A percentile compares a stretch with the other conserved stretches of the same genome.
These are phyloP conservation scores for Solanum sejunctum DNA, from an alignment of 257 asterid species.

Conservation along the genomic window DNA sequence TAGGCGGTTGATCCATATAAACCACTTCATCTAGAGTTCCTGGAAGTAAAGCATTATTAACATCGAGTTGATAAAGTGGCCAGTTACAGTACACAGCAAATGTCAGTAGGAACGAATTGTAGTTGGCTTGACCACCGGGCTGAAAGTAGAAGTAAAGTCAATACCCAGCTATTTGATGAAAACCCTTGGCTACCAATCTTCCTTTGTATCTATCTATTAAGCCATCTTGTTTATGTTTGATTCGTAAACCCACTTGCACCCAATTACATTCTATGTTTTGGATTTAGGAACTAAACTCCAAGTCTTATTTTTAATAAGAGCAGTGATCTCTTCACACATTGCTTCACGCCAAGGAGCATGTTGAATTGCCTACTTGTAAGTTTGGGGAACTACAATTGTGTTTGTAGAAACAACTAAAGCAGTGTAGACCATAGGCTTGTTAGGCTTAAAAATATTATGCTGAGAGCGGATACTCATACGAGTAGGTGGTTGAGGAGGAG, in stretches of 20 bases:
- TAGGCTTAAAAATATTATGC: neutral
- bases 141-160: neutral
- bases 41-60: too few relatives aligned
- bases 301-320: neutral
- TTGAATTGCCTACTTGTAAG: neutral
- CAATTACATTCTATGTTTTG: neutral
- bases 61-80: neutral
- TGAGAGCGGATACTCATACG: neutral
- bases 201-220: neutral
- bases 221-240: neutral
- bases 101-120: neutral
- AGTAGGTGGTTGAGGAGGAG: neutral
- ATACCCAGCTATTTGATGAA: neutral
- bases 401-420: neutral
- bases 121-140: neutral
- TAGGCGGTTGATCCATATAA: neutral
- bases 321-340: neutral
- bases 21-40: neutral
- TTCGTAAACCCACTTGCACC: neutral
- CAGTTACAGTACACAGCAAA: neutral
- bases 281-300: neutral
- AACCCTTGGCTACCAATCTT: neutral
- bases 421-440: neutral
- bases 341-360: neutral
- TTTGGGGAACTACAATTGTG: neutral